Percentiles rank a stretch among this genome's conserved stretches.
phyloP scores from a whole-genome alignment of 2,329 filamentous ascomycete genomes.

The Sclerotinia sclerotiorum region DNA sequence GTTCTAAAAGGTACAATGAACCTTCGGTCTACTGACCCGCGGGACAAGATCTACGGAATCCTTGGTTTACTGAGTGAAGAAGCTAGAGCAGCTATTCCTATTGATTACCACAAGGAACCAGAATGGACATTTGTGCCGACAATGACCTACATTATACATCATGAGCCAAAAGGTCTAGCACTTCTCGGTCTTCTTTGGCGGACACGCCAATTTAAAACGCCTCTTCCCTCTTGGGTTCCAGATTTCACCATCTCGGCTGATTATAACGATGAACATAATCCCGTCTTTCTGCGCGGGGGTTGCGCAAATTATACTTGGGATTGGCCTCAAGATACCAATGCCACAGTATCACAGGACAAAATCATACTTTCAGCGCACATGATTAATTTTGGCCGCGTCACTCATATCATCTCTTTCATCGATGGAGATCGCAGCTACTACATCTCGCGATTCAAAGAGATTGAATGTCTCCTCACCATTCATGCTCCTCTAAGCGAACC shows the following conservation, averaged over 20 bases:
- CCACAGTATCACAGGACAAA: background rate
- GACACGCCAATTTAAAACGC: conserved; percentile 15
- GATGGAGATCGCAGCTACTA: conserved; percentile 1
- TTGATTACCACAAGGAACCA: conserved; percentile 19
- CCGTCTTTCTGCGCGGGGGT: conserved; percentile 16
- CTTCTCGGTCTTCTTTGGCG: conserved; percentile 21
- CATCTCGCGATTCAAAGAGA: conserved; percentile 2
- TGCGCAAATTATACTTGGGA: conserved; percentile 3
- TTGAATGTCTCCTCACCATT: background rate
- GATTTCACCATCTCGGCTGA: conserved; percentile 23
- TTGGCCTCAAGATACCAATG: background rate
- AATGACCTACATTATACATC: conserved; percentile 20
- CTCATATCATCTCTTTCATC: conserved; percentile 9
- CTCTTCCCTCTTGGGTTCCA: conserved; percentile 22
- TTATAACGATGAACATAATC: conserved; percentile 1
- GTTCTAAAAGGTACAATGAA: conserved; percentile 22
- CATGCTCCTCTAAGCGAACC: background rate
- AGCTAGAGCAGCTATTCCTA: conserved; percentile 12
- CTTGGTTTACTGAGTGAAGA: conserved; percentile 20
- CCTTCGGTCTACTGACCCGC: conserved; percentile 22
- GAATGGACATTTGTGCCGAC: conserved; percentile 23
- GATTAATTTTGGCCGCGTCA: background rate
- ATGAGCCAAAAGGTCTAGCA: conserved; percentile 18
- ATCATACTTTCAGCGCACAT: conserved; percentile 6
- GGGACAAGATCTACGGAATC: conserved; percentile 25